Evolutionary conservation across 75 land plant genomes (phyloP).

Genomic region (Adiantum capillusveneris): DNA sequence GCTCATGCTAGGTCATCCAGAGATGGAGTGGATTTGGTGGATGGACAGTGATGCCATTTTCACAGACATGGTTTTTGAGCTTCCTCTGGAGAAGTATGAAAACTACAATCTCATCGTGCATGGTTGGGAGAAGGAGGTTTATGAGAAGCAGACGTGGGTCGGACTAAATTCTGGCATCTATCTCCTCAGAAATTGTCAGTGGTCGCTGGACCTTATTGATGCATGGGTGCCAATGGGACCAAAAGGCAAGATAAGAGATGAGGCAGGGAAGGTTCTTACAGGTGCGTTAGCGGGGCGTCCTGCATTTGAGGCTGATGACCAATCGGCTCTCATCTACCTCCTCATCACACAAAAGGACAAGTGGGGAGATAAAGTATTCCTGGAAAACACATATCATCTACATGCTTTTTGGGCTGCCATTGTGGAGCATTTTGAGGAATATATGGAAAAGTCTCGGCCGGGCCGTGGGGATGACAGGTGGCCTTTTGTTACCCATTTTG

Average conservation of each 20-base stretch:
- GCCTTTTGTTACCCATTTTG: conserved; percentile 71
- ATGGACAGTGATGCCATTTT: conserved; percentile 67
- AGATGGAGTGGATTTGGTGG: conserved; percentile 79
- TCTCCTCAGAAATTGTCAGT: conserved; percentile 71
- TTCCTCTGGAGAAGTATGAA: conserved; percentile 54
- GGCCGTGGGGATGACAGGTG: conserved; percentile 80
- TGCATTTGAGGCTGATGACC: conserved; percentile 81
- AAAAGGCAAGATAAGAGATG: conserved; percentile 53
- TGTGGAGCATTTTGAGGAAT: conserved; percentile 72
- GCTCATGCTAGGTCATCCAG: conserved; percentile 68
- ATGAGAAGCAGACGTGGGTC: conserved; percentile 53
- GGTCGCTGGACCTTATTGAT: conserved; percentile 79
- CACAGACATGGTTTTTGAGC: conserved; percentile 78
- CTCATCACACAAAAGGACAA: conserved; percentile 39
- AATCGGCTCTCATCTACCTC: conserved; percentile 57
- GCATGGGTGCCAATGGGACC: conserved; percentile 87
- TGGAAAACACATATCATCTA: conserved; percentile 64
- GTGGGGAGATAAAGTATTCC: conserved; percentile 47
- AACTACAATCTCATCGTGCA: conserved; percentile 62
- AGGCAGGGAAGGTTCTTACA: conserved; percentile 64
- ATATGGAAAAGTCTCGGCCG: conserved; percentile 67
- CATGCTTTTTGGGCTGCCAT: conserved; percentile 67
- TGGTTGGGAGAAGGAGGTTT: conserved; percentile 67
- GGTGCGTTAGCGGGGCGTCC: conserved; percentile 56
- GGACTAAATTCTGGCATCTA: conserved; percentile 76